A percentile compares a stretch with the other conserved stretches of the same genome.
These are phyloP conservation scores for Candida tibetensis DNA, from an alignment of 805 yeast genomes.

Conservation along the genomic window DNA sequence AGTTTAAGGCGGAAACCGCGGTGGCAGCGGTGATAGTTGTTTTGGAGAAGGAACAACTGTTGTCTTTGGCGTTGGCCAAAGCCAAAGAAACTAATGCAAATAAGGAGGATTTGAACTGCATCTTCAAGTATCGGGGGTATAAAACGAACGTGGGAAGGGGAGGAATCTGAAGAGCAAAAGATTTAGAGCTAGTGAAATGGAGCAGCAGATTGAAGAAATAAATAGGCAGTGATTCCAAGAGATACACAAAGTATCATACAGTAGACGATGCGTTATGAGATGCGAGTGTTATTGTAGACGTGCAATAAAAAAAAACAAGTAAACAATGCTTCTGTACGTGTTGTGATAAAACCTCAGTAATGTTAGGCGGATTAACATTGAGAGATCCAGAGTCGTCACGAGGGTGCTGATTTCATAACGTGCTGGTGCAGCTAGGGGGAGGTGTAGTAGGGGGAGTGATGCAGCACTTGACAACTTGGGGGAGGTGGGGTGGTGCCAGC, in stretches of 20 bases:
- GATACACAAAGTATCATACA: not conserved
- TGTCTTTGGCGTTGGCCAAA: constrained; percentile 12
- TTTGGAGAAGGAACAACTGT: constrained; percentile 34
- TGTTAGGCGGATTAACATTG: no score
- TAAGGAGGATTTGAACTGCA: constrained; percentile 7
- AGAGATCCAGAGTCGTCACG: no score
- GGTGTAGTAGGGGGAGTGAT: no score
- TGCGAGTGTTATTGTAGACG: not conserved
- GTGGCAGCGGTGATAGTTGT: constrained; percentile 40
- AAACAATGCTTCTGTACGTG: no score
- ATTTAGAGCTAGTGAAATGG: not conserved
- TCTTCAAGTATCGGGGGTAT: constrained; percentile 2
- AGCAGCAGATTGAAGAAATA: not conserved
- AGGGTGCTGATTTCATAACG: no score
- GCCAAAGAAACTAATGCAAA: constrained; percentile 7
- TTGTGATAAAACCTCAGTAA: no score
- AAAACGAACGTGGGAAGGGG: constrained; percentile 1
- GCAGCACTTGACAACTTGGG: no score
- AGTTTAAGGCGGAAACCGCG: constrained; percentile 29
- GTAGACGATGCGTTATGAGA: not conserved
- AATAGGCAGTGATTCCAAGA: not conserved
- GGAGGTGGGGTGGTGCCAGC: no score
- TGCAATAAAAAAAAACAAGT: not conserved
- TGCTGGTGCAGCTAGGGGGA: no score
- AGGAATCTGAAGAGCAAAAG: not conserved